Conservation (phyloP, 345 rosid species). For the Theobroma cacao region DNA sequence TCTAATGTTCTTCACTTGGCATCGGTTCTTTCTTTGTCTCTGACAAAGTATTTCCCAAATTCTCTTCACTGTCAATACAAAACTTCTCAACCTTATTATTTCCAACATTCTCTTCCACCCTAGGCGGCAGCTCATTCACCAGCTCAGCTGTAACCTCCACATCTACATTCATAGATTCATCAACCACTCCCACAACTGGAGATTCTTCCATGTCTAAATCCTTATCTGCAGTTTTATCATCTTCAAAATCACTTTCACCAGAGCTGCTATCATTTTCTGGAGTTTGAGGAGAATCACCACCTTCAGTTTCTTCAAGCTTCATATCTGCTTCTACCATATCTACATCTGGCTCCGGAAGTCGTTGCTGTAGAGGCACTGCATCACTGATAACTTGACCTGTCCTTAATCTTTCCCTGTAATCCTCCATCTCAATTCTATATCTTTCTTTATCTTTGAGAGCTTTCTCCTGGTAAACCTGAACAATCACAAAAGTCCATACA, state of each 20-base stretch:
- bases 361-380: slow-evolving; percentile 73
- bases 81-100: slow-evolving; percentile 13
- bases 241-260: slow-evolving; percentile 48
- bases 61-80: slow-evolving; percentile 12
- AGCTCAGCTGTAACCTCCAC: slow-evolving; percentile 22
- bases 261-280: slow-evolving; percentile 45
- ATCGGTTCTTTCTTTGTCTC: slow-evolving; percentile 16
- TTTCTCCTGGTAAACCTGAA: slow-evolving; percentile 75
- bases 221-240: slow-evolving; percentile 32
- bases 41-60: slow-evolving; percentile 2
- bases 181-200: slow-evolving; percentile 13
- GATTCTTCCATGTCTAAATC: slow-evolving; percentile 38
- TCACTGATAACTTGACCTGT: slow-evolving; percentile 54
- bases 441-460: slow-evolving; percentile 88
- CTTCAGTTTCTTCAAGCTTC: slow-evolving; percentile 54
- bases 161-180: slow-evolving; percentile 19
- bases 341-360: slow-evolving; percentile 48
- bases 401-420: slow-evolving; percentile 66
- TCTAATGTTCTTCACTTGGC: slow-evolving; percentile 14
- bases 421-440: slow-evolving; percentile 83
- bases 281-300: slow-evolving; percentile 43
- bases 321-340: slow-evolving; percentile 46
- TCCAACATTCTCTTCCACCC: slow-evolving; percentile 18
- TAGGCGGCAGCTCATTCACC: slow-evolving; percentile 3
- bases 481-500: neutral